Percentiles rank a stretch among this genome's conserved stretches.
These are phyloP conservation scores for Erodium moschatum DNA, from an alignment of 441 rosid genomes.

Conservation along the genomic window DNA sequence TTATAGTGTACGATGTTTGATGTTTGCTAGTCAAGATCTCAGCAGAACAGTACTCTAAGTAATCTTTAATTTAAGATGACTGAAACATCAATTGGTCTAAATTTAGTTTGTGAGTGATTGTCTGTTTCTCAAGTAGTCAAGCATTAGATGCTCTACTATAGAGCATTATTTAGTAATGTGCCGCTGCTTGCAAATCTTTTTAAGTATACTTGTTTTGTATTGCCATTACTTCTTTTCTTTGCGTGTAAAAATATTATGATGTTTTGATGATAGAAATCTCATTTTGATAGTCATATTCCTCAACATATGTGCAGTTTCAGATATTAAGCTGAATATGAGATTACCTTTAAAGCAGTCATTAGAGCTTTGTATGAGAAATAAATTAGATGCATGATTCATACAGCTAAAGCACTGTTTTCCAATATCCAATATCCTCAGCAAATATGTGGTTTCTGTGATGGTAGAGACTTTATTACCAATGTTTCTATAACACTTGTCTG, in stretches of 20 bases:
- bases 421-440: neutral
- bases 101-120: neutral
- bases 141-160: no score
- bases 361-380: neutral
- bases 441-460: neutral
- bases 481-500: neutral
- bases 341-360: neutral
- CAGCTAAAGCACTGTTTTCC: no score
- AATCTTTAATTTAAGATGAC: neutral
- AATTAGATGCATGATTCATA: no score
- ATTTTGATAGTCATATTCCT: neutral
- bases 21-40: neutral
- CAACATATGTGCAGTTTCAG: no score
- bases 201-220: neutral
- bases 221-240: neutral
- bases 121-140: no score
- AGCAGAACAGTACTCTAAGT: neutral
- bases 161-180: no score
- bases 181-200: neutral
- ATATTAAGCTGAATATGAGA: neutral
- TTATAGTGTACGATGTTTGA: no score
- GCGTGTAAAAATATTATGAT: neutral
- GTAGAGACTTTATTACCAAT: neutral
- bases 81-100: neutral
- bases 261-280: neutral